Percentiles rank a stretch among this genome's conserved stretches.
phyloP scores from a whole-genome alignment of 1,284 basidiomycete species.

The Neolentinus lepideus region DNA sequence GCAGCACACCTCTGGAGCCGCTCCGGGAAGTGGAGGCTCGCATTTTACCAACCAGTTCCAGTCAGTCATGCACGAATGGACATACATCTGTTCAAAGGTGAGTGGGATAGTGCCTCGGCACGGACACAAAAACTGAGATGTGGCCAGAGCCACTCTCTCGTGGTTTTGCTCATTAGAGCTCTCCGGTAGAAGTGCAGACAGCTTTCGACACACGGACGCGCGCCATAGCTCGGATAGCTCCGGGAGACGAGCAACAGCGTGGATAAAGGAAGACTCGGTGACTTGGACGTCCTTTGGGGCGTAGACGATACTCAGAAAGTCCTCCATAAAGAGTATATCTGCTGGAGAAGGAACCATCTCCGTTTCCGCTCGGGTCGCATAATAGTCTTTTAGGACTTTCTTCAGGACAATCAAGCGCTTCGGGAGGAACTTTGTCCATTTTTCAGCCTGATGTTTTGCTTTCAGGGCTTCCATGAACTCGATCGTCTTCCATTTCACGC shows the following conservation, averaged over 20 bases:
- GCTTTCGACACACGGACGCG: not conserved
- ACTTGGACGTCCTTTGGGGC: not conserved
- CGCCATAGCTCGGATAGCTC: not conserved
- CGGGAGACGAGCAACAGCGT: not conserved
- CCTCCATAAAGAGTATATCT: not conserved
- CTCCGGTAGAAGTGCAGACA: not conserved
- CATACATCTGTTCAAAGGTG: not conserved
- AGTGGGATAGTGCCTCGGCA: not conserved
- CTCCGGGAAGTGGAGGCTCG: not conserved
- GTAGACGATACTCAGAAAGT: not conserved
- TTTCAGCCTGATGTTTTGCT: not conserved
- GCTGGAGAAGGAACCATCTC: not conserved
- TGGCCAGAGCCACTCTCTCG: not conserved
- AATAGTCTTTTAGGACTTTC: not conserved
- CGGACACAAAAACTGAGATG: not conserved
- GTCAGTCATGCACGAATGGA: not conserved
- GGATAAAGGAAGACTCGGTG: not conserved
- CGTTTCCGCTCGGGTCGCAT: not conserved
- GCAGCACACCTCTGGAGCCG: not conserved
- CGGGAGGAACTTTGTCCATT: not conserved
- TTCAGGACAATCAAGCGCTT: not conserved
- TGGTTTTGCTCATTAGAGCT: not conserved
- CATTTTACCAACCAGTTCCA: not conserved
- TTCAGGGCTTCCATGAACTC: not conserved
- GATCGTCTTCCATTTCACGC: not conserved